Base-by-base conservation (phyloP, 805 yeast species). In the Yamadazyma endophytica region DNA sequence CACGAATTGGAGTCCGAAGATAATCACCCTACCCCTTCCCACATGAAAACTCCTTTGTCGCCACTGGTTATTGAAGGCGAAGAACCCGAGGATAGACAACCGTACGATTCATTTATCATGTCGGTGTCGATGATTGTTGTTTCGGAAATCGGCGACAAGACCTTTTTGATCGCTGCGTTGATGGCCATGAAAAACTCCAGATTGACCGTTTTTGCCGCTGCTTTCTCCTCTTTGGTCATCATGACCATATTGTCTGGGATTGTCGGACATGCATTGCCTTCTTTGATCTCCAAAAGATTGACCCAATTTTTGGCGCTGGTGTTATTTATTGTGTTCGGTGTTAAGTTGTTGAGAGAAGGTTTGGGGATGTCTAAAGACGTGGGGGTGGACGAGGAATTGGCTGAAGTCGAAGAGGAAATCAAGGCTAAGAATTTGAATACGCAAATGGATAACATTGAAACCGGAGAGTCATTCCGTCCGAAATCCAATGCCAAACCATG, bases 131-230 rank as follows among this genome's bases (percentile, higher is more conserved):
- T 92, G 98, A 92, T 92, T 50, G 63, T 85, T 19, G 84, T 88
- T n/a, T 84, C 95, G 17, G 99, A 92, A 58, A 82, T 92, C 37
- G 98, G 98, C 37, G 99, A 92, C 58, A 92, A 92, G 64, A 92
- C 99, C 0, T 92, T 92, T 54, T 71, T 92, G 43, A 87, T 92
- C 47, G 97, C 98, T 21, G 97, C 97, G 2, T 69, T 92, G 43
- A 89, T 92, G 96, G 96, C 97, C 18, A 92, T 92, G 97, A 84
- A 86, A 53, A 81, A 88, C 58, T 76, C 89, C 13, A 73, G 94
- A 48, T 48, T 73, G 50, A 69, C 86, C 28, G 97, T 92, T n/a
- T 90, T 92, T 54, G 68, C 86, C 6, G 79, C 96, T 11, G 92
- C 96, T 3, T 86, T 87, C 43, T 55, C 82, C 9, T 87, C 97